Evolutionary conservation across 805 yeast genomes (phyloP), one percentile per base, ranked within the genome.

Genomic region (Kodamaea kakaduensis): DNA sequence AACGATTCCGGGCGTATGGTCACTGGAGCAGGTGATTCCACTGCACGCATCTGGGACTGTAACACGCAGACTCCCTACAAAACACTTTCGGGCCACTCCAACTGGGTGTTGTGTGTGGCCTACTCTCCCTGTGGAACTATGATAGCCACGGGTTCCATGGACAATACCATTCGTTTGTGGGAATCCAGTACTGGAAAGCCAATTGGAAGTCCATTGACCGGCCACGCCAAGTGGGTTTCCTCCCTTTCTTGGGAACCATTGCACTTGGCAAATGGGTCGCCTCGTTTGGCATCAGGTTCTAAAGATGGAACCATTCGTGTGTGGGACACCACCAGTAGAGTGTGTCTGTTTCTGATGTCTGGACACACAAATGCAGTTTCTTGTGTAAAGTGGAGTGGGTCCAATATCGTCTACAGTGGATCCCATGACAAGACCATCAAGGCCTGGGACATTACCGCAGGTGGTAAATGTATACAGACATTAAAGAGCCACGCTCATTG

Each of bases 341-440:
- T 69, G 1, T 78, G 88, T 48, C 50, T 74, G 34, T 68, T 73
- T 55, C 81, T 94, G 2, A 64, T 93, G 71, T 75, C 84, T 36
- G 97, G 97, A 0, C 98, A 93, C 54, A 73, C 87, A 20, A 77
- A 84, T 32, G 76, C 95, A 1, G 97, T 93, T 2, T 81, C 96
- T 1, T 87, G 97, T 63, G 94, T 89, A n/a, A 88, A 81, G 58
- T 93, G 98, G 98, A 85, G 96, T 39, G 98, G 98, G 2, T 66
- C 77, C 30, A 86, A 88, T 35, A 69, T 82, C 13, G 70, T 93
- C 22, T 93, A 89, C 58, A 78, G 94, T 20, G 89, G 85, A 1
- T 88, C 97, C 6, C 97, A 93, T 53, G 98, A 93, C 59, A 90
- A 89, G 54, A 84, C 96, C 4, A 82, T 93, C 45, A 83, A 81